A percentile compares a stretch with the other conserved stretches of the same genome.
Evolutionary conservation across 495 filamentous ascomycete genomes (phyloP).

Genomic region (Penicillium mononematosum): DNA sequence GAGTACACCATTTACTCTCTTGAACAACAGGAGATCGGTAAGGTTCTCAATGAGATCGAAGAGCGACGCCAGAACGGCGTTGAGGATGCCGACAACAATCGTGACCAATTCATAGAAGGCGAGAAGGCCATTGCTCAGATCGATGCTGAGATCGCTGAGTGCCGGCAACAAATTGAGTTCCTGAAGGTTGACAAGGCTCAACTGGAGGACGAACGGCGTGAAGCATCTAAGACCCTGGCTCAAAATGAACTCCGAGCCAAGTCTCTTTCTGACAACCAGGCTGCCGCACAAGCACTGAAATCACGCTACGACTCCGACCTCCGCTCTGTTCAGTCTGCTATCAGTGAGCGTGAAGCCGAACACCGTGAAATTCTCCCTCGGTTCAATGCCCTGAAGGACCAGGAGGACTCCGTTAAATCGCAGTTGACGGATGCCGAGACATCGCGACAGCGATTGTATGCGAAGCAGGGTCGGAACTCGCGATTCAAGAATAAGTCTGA

Average conservation of each 20-base stretch:
- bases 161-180: conserved; percentile 80
- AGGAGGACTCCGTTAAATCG: conserved; percentile 67
- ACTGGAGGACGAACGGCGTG: conserved; percentile 84
- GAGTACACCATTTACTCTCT: conserved; percentile 93
- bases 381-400: conserved; percentile 67
- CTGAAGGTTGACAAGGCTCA: conserved; percentile 84
- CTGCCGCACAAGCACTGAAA: conserved; percentile 69
- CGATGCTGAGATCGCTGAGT: conserved; percentile 71
- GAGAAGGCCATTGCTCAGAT: conserved; percentile 77
- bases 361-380: conserved; percentile 68
- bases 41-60: conserved; percentile 79
- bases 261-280: conserved; percentile 73
- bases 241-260: conserved; percentile 85
- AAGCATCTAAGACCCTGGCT: conserved; percentile 70
- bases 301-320: conserved; percentile 71
- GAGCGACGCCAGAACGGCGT: conserved; percentile 75
- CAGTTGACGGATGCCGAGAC: conserved; percentile 75
- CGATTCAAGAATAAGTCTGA: conserved; percentile 86
- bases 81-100: conserved; percentile 78
- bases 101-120: conserved; percentile 71
- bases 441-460: conserved; percentile 75
- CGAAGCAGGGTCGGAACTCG: conserved; percentile 89
- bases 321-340: conserved; percentile 68
- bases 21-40: conserved; percentile 75
- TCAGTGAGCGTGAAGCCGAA: conserved; percentile 72